Percentiles rank a stretch among this genome's conserved stretches.
Conservation (phyloP, 208 protist species). For the Acanthamoeba quina region DNA sequence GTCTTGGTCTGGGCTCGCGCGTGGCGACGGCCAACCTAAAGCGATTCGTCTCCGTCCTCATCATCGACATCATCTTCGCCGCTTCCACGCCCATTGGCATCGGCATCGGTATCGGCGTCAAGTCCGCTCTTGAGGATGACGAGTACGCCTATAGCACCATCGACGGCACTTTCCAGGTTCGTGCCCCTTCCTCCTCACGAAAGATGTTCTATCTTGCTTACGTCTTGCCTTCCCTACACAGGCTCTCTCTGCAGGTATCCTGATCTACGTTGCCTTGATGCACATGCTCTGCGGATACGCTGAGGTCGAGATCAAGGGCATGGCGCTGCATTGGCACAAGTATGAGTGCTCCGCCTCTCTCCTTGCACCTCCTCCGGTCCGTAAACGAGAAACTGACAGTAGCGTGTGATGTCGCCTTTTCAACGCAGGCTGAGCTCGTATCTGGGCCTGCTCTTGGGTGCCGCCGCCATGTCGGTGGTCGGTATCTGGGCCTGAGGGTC, state of each 20-base stretch:
- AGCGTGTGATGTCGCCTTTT: too few relatives aligned
- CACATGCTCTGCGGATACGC: slow-evolving; percentile 1
- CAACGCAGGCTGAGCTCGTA: neutral
- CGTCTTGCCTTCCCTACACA: too few relatives aligned
- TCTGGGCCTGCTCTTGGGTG: slow-evolving; percentile 30
- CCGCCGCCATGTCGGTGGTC: slow-evolving; percentile 39
- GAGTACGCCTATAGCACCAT: slow-evolving; percentile 30
- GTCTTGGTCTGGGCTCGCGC: slow-evolving; percentile 50
- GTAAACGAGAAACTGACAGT: too few relatives aligned
- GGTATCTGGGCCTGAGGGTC: slow-evolving; percentile 34
- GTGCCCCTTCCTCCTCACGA: too few relatives aligned
- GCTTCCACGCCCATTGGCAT: slow-evolving; percentile 9
- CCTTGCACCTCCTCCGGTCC: too few relatives aligned
- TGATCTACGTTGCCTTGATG: neutral
- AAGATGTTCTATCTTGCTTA: too few relatives aligned
- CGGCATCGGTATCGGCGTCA: slow-evolving; percentile 42
- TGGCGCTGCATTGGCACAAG: neutral
- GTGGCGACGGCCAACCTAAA: slow-evolving; percentile 42
- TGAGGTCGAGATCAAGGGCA: neutral
- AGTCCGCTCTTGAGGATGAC: neutral
- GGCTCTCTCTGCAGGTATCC: slow-evolving; percentile 9
- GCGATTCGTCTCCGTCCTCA: slow-evolving; percentile 1
- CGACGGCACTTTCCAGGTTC: slow-evolving; percentile 36
- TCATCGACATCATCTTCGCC: slow-evolving; percentile 55
- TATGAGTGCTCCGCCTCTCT: too few relatives aligned